Percentiles rank a stretch among this genome's conserved stretches.
phyloP scores from a whole-genome alignment of 176 grass and related monocot genomes.

The Musa itinerans region DNA sequence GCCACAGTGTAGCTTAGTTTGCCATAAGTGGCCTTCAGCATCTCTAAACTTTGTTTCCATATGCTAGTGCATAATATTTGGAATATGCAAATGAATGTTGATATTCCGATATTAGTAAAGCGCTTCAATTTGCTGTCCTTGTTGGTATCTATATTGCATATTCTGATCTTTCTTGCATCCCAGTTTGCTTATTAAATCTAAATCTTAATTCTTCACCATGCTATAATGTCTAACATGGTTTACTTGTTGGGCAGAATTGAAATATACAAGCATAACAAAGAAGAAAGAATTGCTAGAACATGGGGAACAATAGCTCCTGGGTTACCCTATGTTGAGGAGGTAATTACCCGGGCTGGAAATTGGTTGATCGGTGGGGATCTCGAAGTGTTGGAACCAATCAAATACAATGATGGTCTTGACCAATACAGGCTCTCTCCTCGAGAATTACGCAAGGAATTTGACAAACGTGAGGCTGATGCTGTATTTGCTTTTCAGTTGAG shows the following conservation, averaged over 20 bases:
- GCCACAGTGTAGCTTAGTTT: no score
- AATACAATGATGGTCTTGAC: conserved; percentile 82
- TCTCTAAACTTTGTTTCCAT: no score
- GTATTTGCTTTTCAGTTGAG: conserved; percentile 90
- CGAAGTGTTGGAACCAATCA: conserved; percentile 75
- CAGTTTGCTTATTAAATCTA: conserved; percentile 7
- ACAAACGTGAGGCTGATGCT: conserved; percentile 70
- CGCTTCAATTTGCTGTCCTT: no score
- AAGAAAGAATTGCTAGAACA: conserved; percentile 92
- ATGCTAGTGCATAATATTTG: no score
- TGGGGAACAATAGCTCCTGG: conserved; percentile 75
- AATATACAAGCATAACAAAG: conserved; percentile 93
- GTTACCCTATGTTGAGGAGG: conserved; percentile 83
- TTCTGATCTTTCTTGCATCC: background rate
- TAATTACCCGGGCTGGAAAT: conserved; percentile 56
- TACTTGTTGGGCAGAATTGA: conserved; percentile 44
- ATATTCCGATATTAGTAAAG: no score
- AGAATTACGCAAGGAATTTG: conserved; percentile 63
- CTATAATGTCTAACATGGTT: background rate
- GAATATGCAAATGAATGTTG: no score
- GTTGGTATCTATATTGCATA: no score
- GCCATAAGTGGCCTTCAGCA: no score
- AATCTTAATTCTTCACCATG: background rate
- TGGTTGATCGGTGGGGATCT: conserved; percentile 91
- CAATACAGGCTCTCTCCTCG: conserved; percentile 72